phyloP scores from a whole-genome alignment of 2,329 filamentous ascomycete species.

The Colletotrichum trifolii region DNA sequence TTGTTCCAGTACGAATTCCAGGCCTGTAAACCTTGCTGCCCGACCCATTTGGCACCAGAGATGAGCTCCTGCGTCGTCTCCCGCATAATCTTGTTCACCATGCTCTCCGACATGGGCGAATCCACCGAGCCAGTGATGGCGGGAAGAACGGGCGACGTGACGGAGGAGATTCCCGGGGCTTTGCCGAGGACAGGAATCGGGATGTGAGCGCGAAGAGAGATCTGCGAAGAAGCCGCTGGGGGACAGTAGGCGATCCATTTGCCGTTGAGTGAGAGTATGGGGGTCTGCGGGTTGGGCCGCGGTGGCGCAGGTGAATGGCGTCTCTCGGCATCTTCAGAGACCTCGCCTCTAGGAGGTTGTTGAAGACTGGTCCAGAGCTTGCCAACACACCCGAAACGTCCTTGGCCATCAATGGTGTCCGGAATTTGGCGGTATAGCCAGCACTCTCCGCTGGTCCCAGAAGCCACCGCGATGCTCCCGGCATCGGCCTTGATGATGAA shows the following conservation, averaged over 20 bases:
- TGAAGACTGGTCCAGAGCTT: slow-evolving; percentile 95
- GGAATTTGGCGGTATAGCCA: slow-evolving; percentile 75
- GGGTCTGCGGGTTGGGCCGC: slow-evolving; percentile 63
- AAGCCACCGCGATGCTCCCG: slow-evolving; percentile 79
- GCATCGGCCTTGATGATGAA: slow-evolving; percentile 79
- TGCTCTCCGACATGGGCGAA: slow-evolving; percentile 75
- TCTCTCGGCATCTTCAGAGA: slow-evolving; percentile 58
- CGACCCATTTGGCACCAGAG: slow-evolving; percentile 79
- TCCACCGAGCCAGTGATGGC: slow-evolving; percentile 75
- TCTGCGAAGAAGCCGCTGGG: slow-evolving; percentile 75
- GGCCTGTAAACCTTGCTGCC: slow-evolving; percentile 79
- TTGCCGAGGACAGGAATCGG: slow-evolving; percentile 66
- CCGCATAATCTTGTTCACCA: slow-evolving; percentile 81
- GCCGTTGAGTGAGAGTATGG: slow-evolving; percentile 75
- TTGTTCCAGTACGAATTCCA: slow-evolving; percentile 86
- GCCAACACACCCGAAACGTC: slow-evolving; percentile 74
- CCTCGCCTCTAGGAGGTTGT: slow-evolving; percentile 62
- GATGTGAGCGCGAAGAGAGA: slow-evolving; percentile 75
- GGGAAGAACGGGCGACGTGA: slow-evolving; percentile 77
- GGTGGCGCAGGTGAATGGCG: slow-evolving; percentile 48
- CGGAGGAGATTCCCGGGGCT: slow-evolving; percentile 66
- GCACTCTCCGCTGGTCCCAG: slow-evolving; percentile 86
- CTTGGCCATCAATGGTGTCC: slow-evolving; percentile 53
- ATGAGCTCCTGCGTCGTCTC: slow-evolving; percentile 84
- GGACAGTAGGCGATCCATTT: slow-evolving; percentile 85